Conservation (phyloP, 2,329 filamentous ascomycete genomes). For the Colletotrichum eremochloae region DNA sequence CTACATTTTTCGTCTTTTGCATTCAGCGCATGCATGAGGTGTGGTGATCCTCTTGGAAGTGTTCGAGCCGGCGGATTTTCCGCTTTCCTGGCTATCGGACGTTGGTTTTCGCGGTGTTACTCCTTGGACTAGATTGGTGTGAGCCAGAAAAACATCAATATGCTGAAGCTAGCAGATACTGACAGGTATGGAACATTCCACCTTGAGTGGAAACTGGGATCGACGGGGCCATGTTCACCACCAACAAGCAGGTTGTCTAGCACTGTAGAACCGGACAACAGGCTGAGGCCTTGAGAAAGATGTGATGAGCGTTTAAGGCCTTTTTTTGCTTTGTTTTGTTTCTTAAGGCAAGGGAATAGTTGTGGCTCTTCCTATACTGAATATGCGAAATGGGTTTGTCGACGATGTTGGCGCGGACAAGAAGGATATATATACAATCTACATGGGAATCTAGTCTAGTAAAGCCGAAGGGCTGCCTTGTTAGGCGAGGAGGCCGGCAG, state of each 20-base stretch:
- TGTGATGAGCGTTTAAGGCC: not conserved
- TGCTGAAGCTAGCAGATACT: constrained; percentile 8
- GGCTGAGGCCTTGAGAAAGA: not conserved
- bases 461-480: constrained; percentile 14
- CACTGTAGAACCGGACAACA: not conserved
- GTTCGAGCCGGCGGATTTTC: constrained; percentile 55
- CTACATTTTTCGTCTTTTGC: constrained; percentile 83
- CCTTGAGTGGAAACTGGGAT: constrained; percentile 41
- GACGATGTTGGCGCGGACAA: not conserved
- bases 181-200: constrained; percentile 44
- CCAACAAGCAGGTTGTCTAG: not conserved
- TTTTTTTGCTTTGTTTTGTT: not conserved
- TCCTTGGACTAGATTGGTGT: constrained; percentile 36
- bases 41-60: constrained; percentile 66
- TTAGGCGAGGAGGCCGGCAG: constrained; percentile 21
- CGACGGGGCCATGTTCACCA: constrained; percentile 39
- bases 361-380: not conserved
- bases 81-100: constrained; percentile 44
- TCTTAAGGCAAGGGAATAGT: not conserved
- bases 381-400: not conserved
- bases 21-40: constrained; percentile 79
- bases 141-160: not conserved
- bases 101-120: constrained; percentile 43
- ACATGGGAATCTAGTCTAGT: constrained; percentile 15
- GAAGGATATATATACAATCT: constrained; percentile 34